phyloP scores from a whole-genome alignment of 2,329 filamentous ascomycete species.

The Fonsecaea erecta region DNA sequence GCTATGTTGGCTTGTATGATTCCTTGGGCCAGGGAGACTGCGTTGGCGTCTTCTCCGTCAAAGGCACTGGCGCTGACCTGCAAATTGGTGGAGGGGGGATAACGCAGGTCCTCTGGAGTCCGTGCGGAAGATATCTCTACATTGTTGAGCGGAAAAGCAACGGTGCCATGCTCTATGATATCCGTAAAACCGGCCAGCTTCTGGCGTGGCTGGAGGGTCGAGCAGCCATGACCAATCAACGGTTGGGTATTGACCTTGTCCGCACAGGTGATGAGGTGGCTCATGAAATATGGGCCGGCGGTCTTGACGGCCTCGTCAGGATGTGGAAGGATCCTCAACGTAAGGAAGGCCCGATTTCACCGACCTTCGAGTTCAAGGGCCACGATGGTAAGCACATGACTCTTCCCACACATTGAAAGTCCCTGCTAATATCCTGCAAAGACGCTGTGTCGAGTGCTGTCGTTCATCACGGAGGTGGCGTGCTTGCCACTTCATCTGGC shows the following conservation, averaged over 20 bases:
- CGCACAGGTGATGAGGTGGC: conserved; percentile 42
- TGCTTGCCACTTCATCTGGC: conserved; percentile 58
- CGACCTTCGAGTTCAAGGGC: conserved; percentile 50
- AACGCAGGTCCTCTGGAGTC: conserved; percentile 62
- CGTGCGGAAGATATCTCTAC: conserved; percentile 62
- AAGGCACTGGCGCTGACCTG: conserved; percentile 45
- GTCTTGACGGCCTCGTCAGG: conserved; percentile 59
- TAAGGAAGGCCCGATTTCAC: conserved; percentile 47
- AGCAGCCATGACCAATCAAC: conserved; percentile 57
- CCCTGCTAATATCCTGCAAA: conserved; percentile 31
- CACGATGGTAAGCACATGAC: conserved; percentile 50
- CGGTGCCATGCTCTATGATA: conserved; percentile 62
- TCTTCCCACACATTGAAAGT: neutral
- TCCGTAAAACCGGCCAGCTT: conserved; percentile 58
- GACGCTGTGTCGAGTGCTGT: conserved; percentile 53
- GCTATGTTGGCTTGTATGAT: conserved; percentile 62
- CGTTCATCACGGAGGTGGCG: conserved; percentile 53
- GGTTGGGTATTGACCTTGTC: conserved; percentile 60
- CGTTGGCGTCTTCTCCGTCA: conserved; percentile 57
- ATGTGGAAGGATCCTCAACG: conserved; percentile 56
- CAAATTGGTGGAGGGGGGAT: conserved; percentile 58
- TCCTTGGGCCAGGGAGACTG: conserved; percentile 54
- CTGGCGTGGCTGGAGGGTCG: conserved; percentile 57
- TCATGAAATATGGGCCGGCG: conserved; percentile 64
- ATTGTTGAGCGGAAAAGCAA: conserved; percentile 63